Evolutionary conservation across 495 filamentous ascomycete genomes (phyloP).

Genomic region (Xylaria cubensis): DNA sequence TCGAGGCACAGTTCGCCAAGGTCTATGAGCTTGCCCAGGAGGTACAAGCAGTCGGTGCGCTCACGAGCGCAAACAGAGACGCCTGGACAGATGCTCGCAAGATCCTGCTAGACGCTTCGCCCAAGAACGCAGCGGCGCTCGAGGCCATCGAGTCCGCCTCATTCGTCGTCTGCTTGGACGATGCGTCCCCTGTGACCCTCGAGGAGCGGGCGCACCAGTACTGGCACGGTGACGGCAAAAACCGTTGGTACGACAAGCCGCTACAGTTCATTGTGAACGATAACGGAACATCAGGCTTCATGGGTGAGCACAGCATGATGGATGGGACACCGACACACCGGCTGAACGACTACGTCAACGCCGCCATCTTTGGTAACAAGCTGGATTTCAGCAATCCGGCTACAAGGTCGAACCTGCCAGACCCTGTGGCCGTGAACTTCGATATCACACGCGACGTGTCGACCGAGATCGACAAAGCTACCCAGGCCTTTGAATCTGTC

Average conservation of each 20-base stretch:
- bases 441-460: conserved; percentile 72
- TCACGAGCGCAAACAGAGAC: conserved; percentile 93
- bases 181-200: conserved; percentile 88
- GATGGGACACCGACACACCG: conserved; percentile 97
- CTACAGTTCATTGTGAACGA: conserved; percentile 98
- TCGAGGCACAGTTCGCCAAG: conserved; percentile 84
- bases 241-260: conserved; percentile 99
- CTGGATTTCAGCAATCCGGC: conserved; percentile 79
- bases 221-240: conserved; percentile 96
- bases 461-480: conserved; percentile 76
- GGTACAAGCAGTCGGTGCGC: conserved; percentile 76
- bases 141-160: conserved; percentile 87
- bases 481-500: conserved; percentile 75
- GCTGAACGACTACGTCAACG: conserved; percentile 91
- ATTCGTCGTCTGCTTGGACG: conserved; percentile 93
- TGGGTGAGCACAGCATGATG: conserved; percentile 99
- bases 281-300: conserved; percentile 97
- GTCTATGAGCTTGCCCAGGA: conserved; percentile 79
- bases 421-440: conserved; percentile 80
- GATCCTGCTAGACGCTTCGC: conserved; percentile 73
- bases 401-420: conserved; percentile 82
- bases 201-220: conserved; percentile 95
- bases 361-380: conserved; percentile 87
- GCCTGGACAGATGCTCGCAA: conserved; percentile 87
- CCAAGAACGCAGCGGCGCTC: conserved; percentile 76